Conservation (phyloP, 2,329 filamentous ascomycete species). For the Fusarium sp. region DNA sequence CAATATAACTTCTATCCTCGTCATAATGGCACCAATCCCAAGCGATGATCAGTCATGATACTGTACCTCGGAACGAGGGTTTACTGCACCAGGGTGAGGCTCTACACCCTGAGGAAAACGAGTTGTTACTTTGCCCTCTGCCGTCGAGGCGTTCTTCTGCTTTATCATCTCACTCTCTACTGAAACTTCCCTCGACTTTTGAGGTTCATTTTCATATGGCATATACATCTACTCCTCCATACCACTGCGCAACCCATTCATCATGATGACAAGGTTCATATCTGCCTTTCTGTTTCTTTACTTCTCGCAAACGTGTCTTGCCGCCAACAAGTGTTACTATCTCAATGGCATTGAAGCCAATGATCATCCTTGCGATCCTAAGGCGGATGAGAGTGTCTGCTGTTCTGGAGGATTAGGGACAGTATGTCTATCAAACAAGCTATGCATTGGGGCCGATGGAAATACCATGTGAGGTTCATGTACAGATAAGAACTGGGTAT, state of each 20-base stretch:
- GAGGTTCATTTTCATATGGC: not conserved
- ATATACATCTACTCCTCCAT: not conserved
- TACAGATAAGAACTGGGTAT: slow-evolving; percentile 39
- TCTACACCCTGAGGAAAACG: not conserved
- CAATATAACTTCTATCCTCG: not conserved
- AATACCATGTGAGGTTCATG: slow-evolving; percentile 40
- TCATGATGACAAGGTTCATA: slow-evolving; percentile 15
- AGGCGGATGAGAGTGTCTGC: slow-evolving; percentile 35
- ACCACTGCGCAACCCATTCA: not conserved
- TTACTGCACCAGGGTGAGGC: not conserved
- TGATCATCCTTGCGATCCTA: slow-evolving; percentile 33
- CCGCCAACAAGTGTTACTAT: slow-evolving; percentile 33
- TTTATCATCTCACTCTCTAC: not conserved
- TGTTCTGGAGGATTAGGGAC: slow-evolving; percentile 34
- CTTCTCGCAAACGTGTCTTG: not conserved
- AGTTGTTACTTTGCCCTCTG: not conserved
- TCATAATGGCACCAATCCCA: not conserved
- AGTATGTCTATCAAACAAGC: slow-evolving; percentile 37
- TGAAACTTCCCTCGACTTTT: not conserved
- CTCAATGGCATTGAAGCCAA: slow-evolving; percentile 27
- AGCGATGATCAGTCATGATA: not conserved
- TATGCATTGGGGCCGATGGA: slow-evolving; percentile 34
- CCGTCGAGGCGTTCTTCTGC: not conserved
- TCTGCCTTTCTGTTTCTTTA: slow-evolving; percentile 7
- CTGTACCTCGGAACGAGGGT: not conserved